Conservation (phyloP, 441 rosid genomes). For the Francoa sonchifolia region DNA sequence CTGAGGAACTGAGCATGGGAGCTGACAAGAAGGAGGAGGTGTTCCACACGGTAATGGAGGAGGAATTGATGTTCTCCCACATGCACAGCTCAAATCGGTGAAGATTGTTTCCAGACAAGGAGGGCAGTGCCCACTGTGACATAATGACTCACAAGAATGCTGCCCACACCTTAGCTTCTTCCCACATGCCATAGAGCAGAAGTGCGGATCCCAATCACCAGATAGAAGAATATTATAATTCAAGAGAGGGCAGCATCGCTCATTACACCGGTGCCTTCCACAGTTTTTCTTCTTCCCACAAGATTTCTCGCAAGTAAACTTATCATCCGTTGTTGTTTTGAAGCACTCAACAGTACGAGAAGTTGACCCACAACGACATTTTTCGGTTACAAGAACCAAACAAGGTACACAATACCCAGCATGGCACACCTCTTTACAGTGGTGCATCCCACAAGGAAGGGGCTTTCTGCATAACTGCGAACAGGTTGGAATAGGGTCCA, state of each 20-base stretch:
- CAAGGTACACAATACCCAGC: conserved; percentile 75
- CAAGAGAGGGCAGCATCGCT: conserved; percentile 85
- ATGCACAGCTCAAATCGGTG: conserved; percentile 85
- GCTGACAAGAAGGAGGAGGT: conserved; percentile 80
- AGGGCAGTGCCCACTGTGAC: conserved; percentile 97
- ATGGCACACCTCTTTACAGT: conserved; percentile 69
- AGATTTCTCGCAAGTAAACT: conserved; percentile 60
- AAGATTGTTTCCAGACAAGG: conserved; percentile 94
- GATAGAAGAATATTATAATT: conserved; percentile 26
- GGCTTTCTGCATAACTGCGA: conserved; percentile 48
- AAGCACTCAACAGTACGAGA: conserved; percentile 66
- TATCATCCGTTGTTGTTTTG: conserved; percentile 37
- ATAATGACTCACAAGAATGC: conserved; percentile 76
- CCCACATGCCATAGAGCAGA: conserved; percentile 80
- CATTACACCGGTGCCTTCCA: conserved; percentile 92
- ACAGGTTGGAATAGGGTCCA: conserved; percentile 85
- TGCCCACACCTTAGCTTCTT: conserved; percentile 94
- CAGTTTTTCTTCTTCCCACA: conserved; percentile 87
- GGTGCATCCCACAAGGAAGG: conserved; percentile 65
- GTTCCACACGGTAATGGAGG: conserved; percentile 98
- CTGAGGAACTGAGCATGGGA: conserved; percentile 67
- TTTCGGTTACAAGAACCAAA: conserved; percentile 49
- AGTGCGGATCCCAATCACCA: conserved; percentile 77
- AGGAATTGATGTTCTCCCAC: conserved; percentile 85
- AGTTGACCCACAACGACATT: conserved; percentile 77